Base-by-base conservation (phyloP, 208 protist species). In the Herpetomonas samuelpessoai region DNA sequence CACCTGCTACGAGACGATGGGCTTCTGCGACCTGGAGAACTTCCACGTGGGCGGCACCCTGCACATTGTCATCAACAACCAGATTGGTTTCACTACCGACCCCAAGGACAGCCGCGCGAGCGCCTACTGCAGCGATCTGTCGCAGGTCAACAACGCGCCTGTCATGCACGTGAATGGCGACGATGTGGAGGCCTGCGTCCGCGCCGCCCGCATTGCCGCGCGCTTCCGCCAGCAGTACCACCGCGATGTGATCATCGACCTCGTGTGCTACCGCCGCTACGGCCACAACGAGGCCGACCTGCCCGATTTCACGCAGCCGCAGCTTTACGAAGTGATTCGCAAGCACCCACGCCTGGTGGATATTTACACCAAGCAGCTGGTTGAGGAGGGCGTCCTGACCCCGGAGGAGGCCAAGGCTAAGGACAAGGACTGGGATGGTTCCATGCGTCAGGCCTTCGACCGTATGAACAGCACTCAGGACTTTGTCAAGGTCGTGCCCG, bases 41-140 rank as follows among this genome's bases (percentile, higher is more conserved):
- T 99, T 98, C 73, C 83, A 89, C 57, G 95, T 96, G 25, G 98
- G 98, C 52, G 98, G 98, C 66, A 99, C 97, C 1, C 62, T 99
- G 25, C 98, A 99, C 72, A 90, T 99, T 49, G 89, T 99, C 38
- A 92, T 99, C 46, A 99, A 99, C 86, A 99, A 99, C 79, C 96
- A 98, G 82, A 97, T 99, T 64, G 96, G 97, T 65, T 99, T 99
- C 86, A 99, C 98, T 18, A 98, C 98, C 2, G 87, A 98, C 77
- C 94, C 97, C 44, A 81, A 68, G 59, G 79, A 92, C 49, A 79
- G 84, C 26, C 91, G 97, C 41, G 93, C 93, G 4, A 96, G 93
- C 31, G 84, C 84, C 19, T 99, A 99, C 80, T 98, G 96, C 81
- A 98, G 95, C 18, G 98, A 99, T 73, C 71, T 99, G 14, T 90